phyloP scores from a whole-genome alignment of 306 rosid species.

The Notholithocarpus densiflorus region DNA sequence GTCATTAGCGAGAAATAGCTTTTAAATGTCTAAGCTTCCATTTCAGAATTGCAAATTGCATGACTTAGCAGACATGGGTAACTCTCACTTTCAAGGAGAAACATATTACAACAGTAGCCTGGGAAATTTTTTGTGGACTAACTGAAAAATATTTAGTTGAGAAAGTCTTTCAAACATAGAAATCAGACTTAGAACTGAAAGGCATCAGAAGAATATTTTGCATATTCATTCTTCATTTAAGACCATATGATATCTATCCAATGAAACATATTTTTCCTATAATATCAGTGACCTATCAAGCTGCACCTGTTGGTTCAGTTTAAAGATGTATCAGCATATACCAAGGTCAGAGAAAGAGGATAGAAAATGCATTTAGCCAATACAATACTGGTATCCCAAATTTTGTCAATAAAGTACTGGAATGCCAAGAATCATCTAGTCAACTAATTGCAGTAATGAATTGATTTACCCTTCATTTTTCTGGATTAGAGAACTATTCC shows the following conservation, averaged over 20 bases:
- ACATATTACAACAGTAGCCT: too few species aligned
- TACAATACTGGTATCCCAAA: too few species aligned
- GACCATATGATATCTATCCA: neutral
- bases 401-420: neutral
- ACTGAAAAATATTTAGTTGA: neutral
- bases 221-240: neutral
- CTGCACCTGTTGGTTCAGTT: neutral
- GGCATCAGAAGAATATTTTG: neutral
- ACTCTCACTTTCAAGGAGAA: too few species aligned
- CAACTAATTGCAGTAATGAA: neutral
- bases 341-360: neutral
- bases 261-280: neutral
- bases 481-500: too few species aligned
- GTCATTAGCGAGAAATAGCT: too few species aligned
- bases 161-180: neutral
- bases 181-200: neutral
- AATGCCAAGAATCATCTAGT: neutral
- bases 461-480: too few species aligned
- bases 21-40: too few species aligned
- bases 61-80: too few species aligned
- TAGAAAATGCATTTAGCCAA: too few species aligned
- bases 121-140: neutral
- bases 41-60: too few species aligned
- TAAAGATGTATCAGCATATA: neutral
- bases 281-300: neutral